These are phyloP conservation scores for Russula virescens DNA, from an alignment of 768 basidiomycete genomes.

Conservation along the genomic window DNA sequence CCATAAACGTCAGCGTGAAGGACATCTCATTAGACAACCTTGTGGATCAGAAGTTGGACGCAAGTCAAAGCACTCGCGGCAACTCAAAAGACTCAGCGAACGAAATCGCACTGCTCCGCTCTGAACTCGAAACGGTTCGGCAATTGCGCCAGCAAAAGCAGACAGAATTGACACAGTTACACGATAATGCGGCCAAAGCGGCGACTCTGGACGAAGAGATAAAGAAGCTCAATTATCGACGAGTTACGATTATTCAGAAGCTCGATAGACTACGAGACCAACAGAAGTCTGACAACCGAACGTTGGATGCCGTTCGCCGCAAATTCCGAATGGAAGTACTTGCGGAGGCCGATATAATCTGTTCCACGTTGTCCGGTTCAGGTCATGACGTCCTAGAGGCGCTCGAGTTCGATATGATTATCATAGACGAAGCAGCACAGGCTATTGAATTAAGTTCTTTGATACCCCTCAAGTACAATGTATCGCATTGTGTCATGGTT, in stretches of 20 bases:
- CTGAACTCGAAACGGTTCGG: slow-evolving; percentile 68
- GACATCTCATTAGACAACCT: slow-evolving; percentile 85
- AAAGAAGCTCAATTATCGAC: slow-evolving; percentile 53
- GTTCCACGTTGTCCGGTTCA: slow-evolving; percentile 87
- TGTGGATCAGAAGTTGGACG: slow-evolving; percentile 68
- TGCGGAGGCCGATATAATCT: slow-evolving; percentile 87
- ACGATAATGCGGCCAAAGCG: slow-evolving; percentile 51
- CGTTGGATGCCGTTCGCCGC: slow-evolving; percentile 76
- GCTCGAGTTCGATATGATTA: slow-evolving; percentile 89
- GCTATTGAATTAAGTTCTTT: slow-evolving; percentile 91
- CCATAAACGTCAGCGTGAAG: slow-evolving; percentile 72
- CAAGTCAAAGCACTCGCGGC: slow-evolving; percentile 33
- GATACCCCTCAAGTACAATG: slow-evolving; percentile 89
- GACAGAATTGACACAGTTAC: slow-evolving; percentile 50
- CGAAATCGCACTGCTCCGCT: slow-evolving; percentile 53
- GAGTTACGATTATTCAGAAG: slow-evolving; percentile 58
- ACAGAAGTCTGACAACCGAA: slow-evolving; percentile 71
- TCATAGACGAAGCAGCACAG: slow-evolving; percentile 98
- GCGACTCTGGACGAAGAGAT: slow-evolving; percentile 67
- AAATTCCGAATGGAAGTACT: slow-evolving; percentile 72
- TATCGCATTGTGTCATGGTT: slow-evolving; percentile 83
- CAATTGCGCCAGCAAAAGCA: slow-evolving; percentile 50
- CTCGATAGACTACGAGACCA: slow-evolving; percentile 78
- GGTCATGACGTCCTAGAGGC: slow-evolving; percentile 82
- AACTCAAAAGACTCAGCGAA: slow-evolving; percentile 47